Evolutionary conservation across 2,329 filamentous ascomycete species (phyloP).

Genomic region (Arthrobotrys sphaeroides): DNA sequence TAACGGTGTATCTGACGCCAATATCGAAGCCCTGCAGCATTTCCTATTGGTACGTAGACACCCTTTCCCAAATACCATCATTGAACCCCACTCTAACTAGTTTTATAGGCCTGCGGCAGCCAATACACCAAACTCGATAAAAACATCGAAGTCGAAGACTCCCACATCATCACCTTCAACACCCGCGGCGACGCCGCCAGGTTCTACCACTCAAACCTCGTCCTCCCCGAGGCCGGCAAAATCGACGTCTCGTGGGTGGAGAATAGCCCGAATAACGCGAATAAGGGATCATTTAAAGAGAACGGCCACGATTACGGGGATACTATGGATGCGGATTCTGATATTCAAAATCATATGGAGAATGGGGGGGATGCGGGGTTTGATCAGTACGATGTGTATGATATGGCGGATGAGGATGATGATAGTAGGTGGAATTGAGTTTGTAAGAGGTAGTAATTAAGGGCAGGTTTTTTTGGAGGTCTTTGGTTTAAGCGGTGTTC

Average conservation of each 20-base stretch:
- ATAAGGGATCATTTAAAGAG: background rate
- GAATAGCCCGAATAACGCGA: background rate
- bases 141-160: constrained; percentile 58
- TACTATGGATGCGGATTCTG: constrained; percentile 10
- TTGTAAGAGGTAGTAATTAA: background rate
- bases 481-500: background rate
- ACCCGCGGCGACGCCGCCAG: constrained; percentile 45
- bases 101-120: constrained; percentile 54
- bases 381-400: constrained; percentile 48
- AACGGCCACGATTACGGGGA: constrained; percentile 12
- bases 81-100: constrained; percentile 54
- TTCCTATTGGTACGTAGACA: constrained; percentile 71
- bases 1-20: constrained; percentile 70
- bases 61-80: background rate
- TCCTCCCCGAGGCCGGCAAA: constrained; percentile 33
- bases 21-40: constrained; percentile 75
- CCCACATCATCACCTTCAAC: constrained; percentile 68
- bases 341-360: background rate
- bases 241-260: constrained; percentile 45
- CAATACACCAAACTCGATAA: constrained; percentile 56
- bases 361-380: background rate
- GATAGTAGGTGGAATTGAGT: constrained; percentile 41
- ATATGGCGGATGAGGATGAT: constrained; percentile 50
- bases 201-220: constrained; percentile 31
- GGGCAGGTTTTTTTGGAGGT: too few relatives aligned